A percentile compares a stretch with the other conserved stretches of the same genome.
These are phyloP conservation scores for Tricholoma flavovirens DNA, from an alignment of 768 basidiomycete genomes.

Conservation along the genomic window DNA sequence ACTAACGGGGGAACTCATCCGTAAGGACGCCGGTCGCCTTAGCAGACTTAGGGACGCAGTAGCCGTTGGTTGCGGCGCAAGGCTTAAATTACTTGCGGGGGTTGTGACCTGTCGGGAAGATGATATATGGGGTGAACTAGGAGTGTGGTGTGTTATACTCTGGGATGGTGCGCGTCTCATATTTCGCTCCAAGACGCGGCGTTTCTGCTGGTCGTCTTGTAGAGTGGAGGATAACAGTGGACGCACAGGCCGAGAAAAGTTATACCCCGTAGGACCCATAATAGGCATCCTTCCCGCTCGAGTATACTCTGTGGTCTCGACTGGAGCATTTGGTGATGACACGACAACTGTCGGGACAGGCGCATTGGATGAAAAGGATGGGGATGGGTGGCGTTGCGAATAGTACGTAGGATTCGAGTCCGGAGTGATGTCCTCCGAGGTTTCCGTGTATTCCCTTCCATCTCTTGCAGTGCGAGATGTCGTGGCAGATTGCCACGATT, in stretches of 20 bases:
- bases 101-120: neutral
- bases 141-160: constrained; percentile 7
- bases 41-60: constrained; percentile 16
- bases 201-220: constrained; percentile 39
- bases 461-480: constrained; percentile 10
- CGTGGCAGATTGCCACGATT: constrained; percentile 35
- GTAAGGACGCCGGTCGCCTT: constrained; percentile 28
- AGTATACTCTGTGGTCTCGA: constrained; percentile 11
- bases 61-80: constrained; percentile 5
- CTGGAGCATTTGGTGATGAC: constrained; percentile 33
- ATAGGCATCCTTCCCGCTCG: constrained; percentile 35
- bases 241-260: constrained; percentile 62
- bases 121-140: constrained; percentile 3
- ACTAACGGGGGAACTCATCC: constrained; percentile 32
- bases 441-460: neutral
- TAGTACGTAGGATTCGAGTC: neutral
- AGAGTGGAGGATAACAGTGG: constrained; percentile 30
- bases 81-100: constrained; percentile 4
- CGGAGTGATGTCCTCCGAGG: neutral
- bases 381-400: constrained; percentile 7
- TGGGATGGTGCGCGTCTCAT: constrained; percentile 32
- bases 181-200: constrained; percentile 56
- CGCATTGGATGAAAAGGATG: constrained; percentile 13
- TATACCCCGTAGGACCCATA: constrained; percentile 39
- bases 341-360: constrained; percentile 50